Conservation (phyloP, 129 eudicot species). For the Solidago caesia region DNA sequence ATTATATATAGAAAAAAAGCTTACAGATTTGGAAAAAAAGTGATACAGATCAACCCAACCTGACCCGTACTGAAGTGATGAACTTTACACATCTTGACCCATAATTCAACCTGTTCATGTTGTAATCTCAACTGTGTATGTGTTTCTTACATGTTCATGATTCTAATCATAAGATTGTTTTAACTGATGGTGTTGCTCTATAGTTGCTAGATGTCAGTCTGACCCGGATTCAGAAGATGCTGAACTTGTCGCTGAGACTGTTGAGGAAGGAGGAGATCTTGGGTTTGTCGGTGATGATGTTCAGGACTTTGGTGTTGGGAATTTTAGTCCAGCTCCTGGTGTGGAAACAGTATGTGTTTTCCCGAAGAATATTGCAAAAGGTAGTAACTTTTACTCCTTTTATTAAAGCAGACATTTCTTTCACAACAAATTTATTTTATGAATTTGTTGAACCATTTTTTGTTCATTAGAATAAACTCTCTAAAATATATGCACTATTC, state of each 20-base stretch:
- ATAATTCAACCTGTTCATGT: background rate
- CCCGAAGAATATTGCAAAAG: conserved; percentile 73
- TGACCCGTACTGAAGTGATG: background rate
- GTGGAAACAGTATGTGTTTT: conserved; percentile 86
- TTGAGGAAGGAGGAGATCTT: conserved; percentile 69
- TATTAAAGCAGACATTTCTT: background rate
- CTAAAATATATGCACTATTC: background rate
- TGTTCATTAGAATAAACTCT: conserved; percentile 1
- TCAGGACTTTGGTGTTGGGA: conserved; percentile 65
- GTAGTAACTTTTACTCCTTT: conserved; percentile 31
- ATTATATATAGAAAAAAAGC: background rate
- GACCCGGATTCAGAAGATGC: conserved; percentile 58
- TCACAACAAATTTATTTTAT: background rate
- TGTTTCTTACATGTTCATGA: background rate
- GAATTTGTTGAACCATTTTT: background rate
- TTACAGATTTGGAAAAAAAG: background rate
- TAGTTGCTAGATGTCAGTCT: conserved; percentile 87
- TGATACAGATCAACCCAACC: background rate
- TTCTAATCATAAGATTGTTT: conserved; percentile 4
- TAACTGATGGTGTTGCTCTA: conserved; percentile 19
- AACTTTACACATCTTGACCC: background rate
- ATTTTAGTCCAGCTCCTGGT: conserved; percentile 74
- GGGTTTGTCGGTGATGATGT: conserved; percentile 83
- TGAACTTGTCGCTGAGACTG: conserved; percentile 48
- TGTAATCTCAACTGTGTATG: background rate